phyloP scores from a whole-genome alignment of 2,329 filamentous ascomycete genomes.

The Penicillium glabrum region DNA sequence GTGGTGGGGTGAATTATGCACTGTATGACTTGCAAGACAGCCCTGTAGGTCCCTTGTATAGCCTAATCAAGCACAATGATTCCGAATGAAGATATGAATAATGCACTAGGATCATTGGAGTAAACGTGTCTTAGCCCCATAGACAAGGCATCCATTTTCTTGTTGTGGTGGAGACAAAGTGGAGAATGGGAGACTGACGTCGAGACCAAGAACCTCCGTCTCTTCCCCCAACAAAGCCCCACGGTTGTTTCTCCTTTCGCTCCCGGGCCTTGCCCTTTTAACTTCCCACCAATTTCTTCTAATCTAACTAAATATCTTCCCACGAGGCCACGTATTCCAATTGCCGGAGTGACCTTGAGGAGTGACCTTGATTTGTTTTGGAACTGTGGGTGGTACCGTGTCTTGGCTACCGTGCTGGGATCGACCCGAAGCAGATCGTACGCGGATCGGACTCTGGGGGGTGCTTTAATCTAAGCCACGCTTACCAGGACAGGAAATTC shows the following conservation, averaged over 20 bases:
- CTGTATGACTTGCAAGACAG: neutral
- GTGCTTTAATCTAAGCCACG: slow-evolving; percentile 2
- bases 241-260: neutral
- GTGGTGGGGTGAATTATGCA: neutral
- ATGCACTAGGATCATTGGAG: neutral
- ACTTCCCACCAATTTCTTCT: neutral
- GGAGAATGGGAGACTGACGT: neutral
- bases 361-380: slow-evolving; percentile 3
- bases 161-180: neutral
- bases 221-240: neutral
- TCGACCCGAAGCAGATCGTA: slow-evolving; percentile 30
- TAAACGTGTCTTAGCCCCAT: neutral
- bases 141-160: neutral
- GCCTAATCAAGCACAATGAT: neutral
- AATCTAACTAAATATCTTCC: neutral
- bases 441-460: slow-evolving; percentile 23
- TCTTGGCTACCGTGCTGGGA: slow-evolving; percentile 23
- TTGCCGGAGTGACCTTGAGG: neutral
- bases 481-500: neutral
- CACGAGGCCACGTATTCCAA: neutral
- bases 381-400: slow-evolving; percentile 9
- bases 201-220: neutral
- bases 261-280: neutral
- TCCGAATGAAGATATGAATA: neutral
- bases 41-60: neutral